These are phyloP conservation scores for Abrus pulchellus DNA, from an alignment of 306 rosid species.

Conservation along the genomic window DNA sequence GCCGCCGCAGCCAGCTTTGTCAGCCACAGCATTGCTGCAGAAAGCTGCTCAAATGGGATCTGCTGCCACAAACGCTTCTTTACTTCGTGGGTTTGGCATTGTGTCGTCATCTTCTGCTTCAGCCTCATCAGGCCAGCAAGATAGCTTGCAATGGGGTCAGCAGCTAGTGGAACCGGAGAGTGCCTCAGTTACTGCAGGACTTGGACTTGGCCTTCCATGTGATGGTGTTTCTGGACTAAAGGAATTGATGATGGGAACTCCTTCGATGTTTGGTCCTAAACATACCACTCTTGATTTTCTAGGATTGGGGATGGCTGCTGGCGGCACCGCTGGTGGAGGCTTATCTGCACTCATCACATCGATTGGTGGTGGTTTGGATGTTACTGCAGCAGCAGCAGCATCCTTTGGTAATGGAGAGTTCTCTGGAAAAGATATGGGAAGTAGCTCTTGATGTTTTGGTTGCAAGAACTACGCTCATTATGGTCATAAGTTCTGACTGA, in stretches of 20 bases:
- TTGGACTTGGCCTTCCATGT: slow-evolving; percentile 80
- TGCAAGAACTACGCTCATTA: not conserved
- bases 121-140: slow-evolving; percentile 62
- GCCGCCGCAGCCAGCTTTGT: slow-evolving; percentile 81
- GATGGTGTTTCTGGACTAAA: slow-evolving; percentile 80
- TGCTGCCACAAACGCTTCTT: slow-evolving; percentile 75
- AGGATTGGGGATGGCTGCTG: slow-evolving; percentile 92
- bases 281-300: slow-evolving; percentile 94
- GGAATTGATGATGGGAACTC: slow-evolving; percentile 83
- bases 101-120: slow-evolving; percentile 66
- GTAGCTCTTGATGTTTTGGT: slow-evolving; percentile 55
- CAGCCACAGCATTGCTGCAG: slow-evolving; percentile 94
- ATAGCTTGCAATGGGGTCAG: slow-evolving; percentile 76
- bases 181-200: slow-evolving; percentile 66
- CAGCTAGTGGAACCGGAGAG: slow-evolving; percentile 62
- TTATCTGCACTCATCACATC: slow-evolving; percentile 84
- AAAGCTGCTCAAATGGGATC: slow-evolving; percentile 97
- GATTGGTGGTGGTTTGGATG: slow-evolving; percentile 76
- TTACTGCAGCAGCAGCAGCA: slow-evolving; percentile 58
- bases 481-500: slow-evolving; percentile 27
- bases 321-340: slow-evolving; percentile 67
- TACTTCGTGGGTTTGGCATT: slow-evolving; percentile 83
- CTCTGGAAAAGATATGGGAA: slow-evolving; percentile 73
- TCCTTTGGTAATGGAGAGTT: slow-evolving; percentile 73
- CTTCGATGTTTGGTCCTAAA: slow-evolving; percentile 85